These are phyloP conservation scores for Rhododendron mucronatum DNA, from an alignment of 148 eudicot genomes.

Conservation along the genomic window DNA sequence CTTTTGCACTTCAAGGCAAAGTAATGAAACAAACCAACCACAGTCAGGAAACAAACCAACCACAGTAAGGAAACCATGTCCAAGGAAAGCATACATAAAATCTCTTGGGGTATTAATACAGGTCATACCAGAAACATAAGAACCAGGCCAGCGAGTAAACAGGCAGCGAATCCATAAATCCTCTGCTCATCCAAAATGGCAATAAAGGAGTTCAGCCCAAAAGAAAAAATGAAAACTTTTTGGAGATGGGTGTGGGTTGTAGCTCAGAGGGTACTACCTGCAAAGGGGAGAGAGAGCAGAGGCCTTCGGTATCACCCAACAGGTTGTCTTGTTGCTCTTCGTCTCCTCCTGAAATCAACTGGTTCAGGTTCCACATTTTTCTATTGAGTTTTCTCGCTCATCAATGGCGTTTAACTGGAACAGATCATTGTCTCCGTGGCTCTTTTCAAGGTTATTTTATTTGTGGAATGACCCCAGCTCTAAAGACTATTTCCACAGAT, in stretches of 20 bases:
- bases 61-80: not conserved
- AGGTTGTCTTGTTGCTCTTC: slow-evolving; percentile 15
- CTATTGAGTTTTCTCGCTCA: not conserved
- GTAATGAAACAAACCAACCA: not conserved
- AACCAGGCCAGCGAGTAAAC: slow-evolving; percentile 14
- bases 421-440: not conserved
- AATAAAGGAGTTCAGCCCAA: not conserved
- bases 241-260: not conserved
- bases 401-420: not conserved
- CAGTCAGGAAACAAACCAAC: not conserved
- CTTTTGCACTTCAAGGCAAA: not conserved
- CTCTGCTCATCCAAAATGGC: slow-evolving; percentile 10
- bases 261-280: not conserved
- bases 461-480: not conserved
- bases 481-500: not conserved
- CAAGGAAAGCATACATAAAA: not conserved
- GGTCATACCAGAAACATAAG: slow-evolving; percentile 16
- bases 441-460: not conserved
- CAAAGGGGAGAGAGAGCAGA: slow-evolving; percentile 19
- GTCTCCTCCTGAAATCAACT: slow-evolving; percentile 15
- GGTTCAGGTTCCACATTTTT: slow-evolving; percentile 15
- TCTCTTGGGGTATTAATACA: not conserved
- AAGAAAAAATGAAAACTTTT: not conserved
- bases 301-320: slow-evolving; percentile 9
- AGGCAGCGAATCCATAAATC: slow-evolving; percentile 20